Evolutionary conservation across 768 basidiomycete species (phyloP), one percentile per base, ranked within the genome.

Genomic region (Mycena kentingensis): DNA sequence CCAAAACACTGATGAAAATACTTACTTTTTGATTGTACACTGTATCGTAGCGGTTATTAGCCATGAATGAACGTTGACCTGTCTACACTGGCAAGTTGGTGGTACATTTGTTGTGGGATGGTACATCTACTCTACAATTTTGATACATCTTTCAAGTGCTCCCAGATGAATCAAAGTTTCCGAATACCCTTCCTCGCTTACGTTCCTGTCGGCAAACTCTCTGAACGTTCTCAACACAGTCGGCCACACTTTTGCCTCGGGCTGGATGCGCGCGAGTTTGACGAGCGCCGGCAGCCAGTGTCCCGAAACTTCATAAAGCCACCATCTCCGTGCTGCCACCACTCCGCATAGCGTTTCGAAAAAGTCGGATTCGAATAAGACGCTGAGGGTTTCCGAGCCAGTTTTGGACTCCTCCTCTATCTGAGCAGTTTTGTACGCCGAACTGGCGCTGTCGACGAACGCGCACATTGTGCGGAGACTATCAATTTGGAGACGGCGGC

Each of bases 211-310:
- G 43, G 49, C 73, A 63, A 39, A 67, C 54, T 62, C 61, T 13
- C 59, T 53, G 36, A 62, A 60, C 10, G 51, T 52, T 27, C 58
- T 63, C 21, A 71, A 63, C 3, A 73, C 67, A 32, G 58, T 65
- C 15, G 41, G 57, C 73, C 75, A 74, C 21, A 65, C 60, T 11
- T 53, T 50, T 42, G 70, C 67, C 5, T 66, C 54, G 1, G 75
- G 71, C 26, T 68, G 63, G 15, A 70, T 58, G 13, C 57, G 47
- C 49, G 69, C 73, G 5, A 77, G 62, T 16, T 64, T 58, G 11
- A 73, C 65, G 3, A 77, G 60, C 3, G 73, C 64, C 3, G 73
- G 69, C 18, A 70, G 51, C 74, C 74, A 77, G 22, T 65, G 62
- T 12, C 67, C 66, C 12, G 66, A 68, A 11, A 73, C 68, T 46